Conservation (phyloP, 1,284 basidiomycete species). For the Apiotrichum domesticum region DNA sequence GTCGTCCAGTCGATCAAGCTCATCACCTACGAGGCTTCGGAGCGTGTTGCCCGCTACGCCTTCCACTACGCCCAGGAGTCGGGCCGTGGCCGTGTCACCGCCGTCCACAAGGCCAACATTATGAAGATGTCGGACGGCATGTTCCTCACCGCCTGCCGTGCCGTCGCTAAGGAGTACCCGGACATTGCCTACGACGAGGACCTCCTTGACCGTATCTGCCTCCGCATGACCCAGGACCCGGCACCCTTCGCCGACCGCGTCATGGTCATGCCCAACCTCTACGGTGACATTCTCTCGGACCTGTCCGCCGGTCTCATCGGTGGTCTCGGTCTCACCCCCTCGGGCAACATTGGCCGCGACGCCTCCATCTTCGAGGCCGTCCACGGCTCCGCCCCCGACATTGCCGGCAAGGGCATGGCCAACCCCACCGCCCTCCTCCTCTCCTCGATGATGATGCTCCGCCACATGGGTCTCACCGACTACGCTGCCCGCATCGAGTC, state of each 20-base stretch:
- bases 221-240: constrained; percentile 69
- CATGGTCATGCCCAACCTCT: constrained; percentile 99
- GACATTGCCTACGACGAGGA: constrained; percentile 93
- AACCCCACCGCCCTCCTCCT: constrained; percentile 96
- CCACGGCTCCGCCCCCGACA: constrained; percentile 81
- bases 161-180: constrained; percentile 94
- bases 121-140: constrained; percentile 99
- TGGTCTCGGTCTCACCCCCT: constrained; percentile 94
- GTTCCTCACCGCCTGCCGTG: constrained; percentile 96
- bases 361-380: constrained; percentile 99
- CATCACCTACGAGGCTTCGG: constrained; percentile 98
- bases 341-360: constrained; percentile 97
- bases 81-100: constrained; percentile 88
- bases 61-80: constrained; percentile 92
- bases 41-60: constrained; percentile 96
- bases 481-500: constrained; percentile 87
- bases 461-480: constrained; percentile 88
- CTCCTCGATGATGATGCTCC: constrained; percentile 94
- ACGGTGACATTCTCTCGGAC: constrained; percentile 89
- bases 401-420: constrained; percentile 82
- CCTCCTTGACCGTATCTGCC: constrained; percentile 91
- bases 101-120: constrained; percentile 99
- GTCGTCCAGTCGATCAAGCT: constrained; percentile 99
- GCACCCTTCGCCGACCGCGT: constrained; percentile 90
- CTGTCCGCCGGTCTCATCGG: constrained; percentile 99